Conservation (phyloP, 768 basidiomycete species). For the Podaxis sp. region DNA sequence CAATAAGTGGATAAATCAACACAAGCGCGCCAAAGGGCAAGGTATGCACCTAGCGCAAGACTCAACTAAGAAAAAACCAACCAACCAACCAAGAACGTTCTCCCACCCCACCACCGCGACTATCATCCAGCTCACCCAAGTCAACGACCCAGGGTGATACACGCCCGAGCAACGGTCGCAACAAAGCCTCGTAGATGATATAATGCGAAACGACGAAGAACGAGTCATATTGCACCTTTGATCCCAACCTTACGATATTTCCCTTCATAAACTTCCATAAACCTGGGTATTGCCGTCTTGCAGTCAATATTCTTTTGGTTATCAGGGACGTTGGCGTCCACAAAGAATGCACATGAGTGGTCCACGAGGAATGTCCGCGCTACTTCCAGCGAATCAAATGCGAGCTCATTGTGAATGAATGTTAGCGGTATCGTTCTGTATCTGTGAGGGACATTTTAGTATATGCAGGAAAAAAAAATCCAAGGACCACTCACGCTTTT, state of each 20-base stretch:
- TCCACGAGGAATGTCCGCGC: conserved; percentile 67
- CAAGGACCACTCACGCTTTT: conserved; percentile 71
- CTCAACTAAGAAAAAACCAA: background rate
- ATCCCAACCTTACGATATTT: conserved; percentile 88
- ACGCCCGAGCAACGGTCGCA: too few relatives aligned
- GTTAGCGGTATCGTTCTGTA: conserved; percentile 77
- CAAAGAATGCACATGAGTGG: conserved; percentile 67
- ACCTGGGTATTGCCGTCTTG: conserved; percentile 52
- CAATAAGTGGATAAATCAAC: background rate
- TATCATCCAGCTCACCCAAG: background rate
- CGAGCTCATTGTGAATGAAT: conserved; percentile 80
- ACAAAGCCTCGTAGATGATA: too few relatives aligned
- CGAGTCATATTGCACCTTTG: conserved; percentile 81
- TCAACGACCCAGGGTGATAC: background rate
- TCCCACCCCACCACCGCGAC: too few relatives aligned
- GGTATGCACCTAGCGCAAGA: too few relatives aligned
- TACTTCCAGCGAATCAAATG: conserved; percentile 67
- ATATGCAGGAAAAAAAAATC: conserved; percentile 2
- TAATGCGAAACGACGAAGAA: background rate
- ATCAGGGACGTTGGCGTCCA: conserved; percentile 61
- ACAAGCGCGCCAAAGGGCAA: too few relatives aligned
- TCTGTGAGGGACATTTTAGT: conserved; percentile 38
- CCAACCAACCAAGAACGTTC: background rate
- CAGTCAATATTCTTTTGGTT: conserved; percentile 69
- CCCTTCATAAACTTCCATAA: conserved; percentile 68